Conservation (phyloP, 768 basidiomycete genomes). For the Tricholomella constricta region DNA sequence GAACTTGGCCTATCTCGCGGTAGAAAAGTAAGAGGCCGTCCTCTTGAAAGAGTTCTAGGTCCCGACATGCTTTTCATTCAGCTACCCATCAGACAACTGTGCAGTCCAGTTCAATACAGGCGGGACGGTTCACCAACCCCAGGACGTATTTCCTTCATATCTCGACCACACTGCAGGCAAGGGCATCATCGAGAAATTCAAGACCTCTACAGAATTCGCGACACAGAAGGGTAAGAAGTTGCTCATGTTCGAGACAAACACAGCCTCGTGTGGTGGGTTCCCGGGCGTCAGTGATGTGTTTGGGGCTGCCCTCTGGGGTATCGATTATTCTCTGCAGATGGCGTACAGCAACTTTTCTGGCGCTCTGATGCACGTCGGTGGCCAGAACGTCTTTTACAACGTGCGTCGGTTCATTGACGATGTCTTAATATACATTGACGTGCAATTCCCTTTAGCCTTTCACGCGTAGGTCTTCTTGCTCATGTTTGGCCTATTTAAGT, state of each 20-base stretch:
- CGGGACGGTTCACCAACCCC: conserved; percentile 38
- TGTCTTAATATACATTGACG: too few relatives aligned
- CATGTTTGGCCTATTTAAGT: too few relatives aligned
- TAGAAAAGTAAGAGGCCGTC: conserved; percentile 56
- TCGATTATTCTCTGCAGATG: conserved; percentile 64
- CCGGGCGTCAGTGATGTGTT: conserved; percentile 63
- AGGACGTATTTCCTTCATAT: conserved; percentile 55
- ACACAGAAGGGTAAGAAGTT: conserved; percentile 45
- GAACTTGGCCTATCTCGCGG: conserved; percentile 47
- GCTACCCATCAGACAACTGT: conserved; percentile 67
- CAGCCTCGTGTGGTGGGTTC: conserved; percentile 71
- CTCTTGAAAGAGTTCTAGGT: conserved; percentile 17
- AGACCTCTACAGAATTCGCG: conserved; percentile 49
- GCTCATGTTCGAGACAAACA: conserved; percentile 73
- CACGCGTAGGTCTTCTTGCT: conserved; percentile 45
- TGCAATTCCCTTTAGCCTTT: too few relatives aligned
- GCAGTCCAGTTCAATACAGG: conserved; percentile 50
- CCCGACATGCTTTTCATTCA: conserved; percentile 31
- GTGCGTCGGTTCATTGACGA: too few relatives aligned
- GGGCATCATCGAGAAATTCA: conserved; percentile 51
- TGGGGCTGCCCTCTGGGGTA: conserved; percentile 62
- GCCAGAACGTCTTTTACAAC: conserved; percentile 67
- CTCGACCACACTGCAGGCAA: conserved; percentile 62
- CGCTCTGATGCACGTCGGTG: conserved; percentile 58
- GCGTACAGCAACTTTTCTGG: conserved; percentile 55